Conservation (phyloP, 75 land plant genomes). For the Picea glauca region DNA sequence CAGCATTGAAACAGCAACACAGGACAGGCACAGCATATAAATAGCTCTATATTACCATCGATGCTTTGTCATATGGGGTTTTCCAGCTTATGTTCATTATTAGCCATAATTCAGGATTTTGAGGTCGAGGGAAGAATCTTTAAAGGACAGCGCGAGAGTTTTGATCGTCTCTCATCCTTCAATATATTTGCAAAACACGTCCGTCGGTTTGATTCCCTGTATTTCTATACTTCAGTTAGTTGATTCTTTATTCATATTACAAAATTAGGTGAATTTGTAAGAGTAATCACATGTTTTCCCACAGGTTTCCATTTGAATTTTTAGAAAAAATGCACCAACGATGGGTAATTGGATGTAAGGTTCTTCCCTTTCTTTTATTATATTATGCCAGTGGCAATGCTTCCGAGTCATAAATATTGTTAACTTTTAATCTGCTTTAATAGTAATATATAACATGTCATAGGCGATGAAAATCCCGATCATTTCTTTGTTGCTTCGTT, state of each 20-base stretch:
- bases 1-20: slow-evolving; percentile 31
- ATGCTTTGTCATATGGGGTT: not conserved
- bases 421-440: not conserved
- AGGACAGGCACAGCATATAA: not conserved
- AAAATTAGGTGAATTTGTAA: not conserved
- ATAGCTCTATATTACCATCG: not conserved
- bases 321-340: not conserved
- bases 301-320: not conserved
- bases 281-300: not conserved
- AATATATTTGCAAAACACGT: not conserved
- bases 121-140: not conserved
- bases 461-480: too few species aligned
- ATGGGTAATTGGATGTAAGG: not conserved
- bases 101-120: not conserved
- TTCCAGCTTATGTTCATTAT: not conserved
- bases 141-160: not conserved
- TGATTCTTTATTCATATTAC: not conserved
- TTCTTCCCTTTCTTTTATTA: not conserved
- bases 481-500: too few species aligned
- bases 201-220: not conserved
- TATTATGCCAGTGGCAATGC: not conserved
- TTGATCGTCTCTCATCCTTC: not conserved
- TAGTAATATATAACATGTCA: too few species aligned
- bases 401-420: not conserved
- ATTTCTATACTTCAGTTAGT: not conserved